These are phyloP conservation scores for Citrus maxima DNA, from an alignment of 345 rosid genomes.

Conservation along the genomic window DNA sequence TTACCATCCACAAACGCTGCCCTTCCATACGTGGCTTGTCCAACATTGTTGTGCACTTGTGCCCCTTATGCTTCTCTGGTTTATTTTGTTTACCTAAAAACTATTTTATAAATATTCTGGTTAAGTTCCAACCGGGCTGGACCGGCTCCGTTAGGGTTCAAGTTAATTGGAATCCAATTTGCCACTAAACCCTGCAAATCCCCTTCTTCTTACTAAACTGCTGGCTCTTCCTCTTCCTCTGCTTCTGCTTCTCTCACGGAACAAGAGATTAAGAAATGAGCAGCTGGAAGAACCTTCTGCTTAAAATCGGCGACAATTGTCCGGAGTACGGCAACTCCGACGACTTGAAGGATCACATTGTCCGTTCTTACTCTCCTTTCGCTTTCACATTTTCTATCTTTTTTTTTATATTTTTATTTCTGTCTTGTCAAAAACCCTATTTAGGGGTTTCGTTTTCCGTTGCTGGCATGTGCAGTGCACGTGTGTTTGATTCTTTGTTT, in stretches of 20 bases:
- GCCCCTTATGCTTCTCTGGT: no score
- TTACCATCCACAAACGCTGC: no score
- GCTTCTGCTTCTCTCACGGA: not conserved
- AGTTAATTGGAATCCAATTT: not conserved
- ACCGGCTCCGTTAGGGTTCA: not conserved
- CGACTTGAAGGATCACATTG: constrained; percentile 85
- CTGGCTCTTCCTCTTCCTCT: not conserved
- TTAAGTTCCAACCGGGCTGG: not conserved
- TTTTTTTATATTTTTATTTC: not conserved
- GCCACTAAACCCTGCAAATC: constrained; percentile 6
- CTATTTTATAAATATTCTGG: no score
- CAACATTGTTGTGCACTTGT: no score
- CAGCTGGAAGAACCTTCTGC: constrained; percentile 81
- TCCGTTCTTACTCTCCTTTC: constrained; percentile 29
- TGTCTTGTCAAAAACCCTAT: constrained; percentile 20
- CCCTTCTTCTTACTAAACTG: not conserved
- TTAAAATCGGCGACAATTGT: constrained; percentile 86
- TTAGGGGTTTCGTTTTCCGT: not conserved
- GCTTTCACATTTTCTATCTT: not conserved
- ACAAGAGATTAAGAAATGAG: constrained; percentile 37
- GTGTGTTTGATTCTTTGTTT: not conserved
- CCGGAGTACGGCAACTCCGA: constrained; percentile 69
- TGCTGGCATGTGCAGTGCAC: not conserved
- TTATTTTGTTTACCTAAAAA: no score
- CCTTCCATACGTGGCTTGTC: no score